These are phyloP conservation scores for Marasmius tenuissimus DNA, from an alignment of 1,284 basidiomycete species.

Conservation along the genomic window DNA sequence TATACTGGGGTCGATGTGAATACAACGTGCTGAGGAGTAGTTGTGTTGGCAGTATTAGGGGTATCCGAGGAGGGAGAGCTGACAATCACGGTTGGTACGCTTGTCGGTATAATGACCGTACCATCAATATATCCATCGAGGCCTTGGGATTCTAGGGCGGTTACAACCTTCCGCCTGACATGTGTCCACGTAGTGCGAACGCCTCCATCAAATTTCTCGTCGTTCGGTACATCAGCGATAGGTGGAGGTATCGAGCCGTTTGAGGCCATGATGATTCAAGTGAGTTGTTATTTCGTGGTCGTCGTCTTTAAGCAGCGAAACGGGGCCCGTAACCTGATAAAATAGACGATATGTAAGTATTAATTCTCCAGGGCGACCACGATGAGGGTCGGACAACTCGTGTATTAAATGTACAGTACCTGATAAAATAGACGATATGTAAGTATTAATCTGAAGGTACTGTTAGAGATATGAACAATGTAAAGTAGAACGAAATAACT, in stretches of 20 bases:
- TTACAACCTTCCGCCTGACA: neutral
- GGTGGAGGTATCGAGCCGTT: slow-evolving; percentile 7
- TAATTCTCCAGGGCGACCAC: neutral
- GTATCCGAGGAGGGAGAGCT: neutral
- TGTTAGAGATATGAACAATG: too few species aligned
- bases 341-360: neutral
- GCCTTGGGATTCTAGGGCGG: neutral
- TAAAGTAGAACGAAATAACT: too few species aligned
- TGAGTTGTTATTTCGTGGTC: neutral
- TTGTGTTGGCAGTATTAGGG: neutral
- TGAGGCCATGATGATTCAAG: slow-evolving; percentile 1
- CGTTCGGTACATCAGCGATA: slow-evolving; percentile 6
- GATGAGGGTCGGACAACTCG: too few species aligned
- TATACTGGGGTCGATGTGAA: slow-evolving; percentile 3
- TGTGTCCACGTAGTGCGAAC: neutral
- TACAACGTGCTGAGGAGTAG: neutral
- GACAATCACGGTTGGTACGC: neutral
- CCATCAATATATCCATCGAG: slow-evolving; percentile 1
- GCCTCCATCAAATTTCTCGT: slow-evolving; percentile 9
- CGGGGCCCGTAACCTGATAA: slow-evolving; percentile 8
- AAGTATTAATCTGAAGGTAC: neutral
- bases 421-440: neutral
- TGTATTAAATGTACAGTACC: neutral
- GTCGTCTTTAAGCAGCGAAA: neutral
- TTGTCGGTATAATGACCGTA: neutral